Conservation (phyloP, 2,329 filamentous ascomycete species). For the Alternaria alternata region DNA sequence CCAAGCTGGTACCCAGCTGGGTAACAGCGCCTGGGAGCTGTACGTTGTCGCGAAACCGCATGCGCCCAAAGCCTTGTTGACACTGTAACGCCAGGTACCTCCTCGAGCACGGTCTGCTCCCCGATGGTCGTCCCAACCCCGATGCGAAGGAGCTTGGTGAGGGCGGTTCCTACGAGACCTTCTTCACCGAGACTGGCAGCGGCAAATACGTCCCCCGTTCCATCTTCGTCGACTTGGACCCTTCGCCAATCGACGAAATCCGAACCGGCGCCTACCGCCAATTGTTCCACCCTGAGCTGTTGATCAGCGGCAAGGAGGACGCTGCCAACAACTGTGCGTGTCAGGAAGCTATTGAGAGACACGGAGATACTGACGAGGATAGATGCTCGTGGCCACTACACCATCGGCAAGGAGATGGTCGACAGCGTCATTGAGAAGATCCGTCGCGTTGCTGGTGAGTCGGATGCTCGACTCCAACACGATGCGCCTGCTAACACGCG, state of each 20-base stretch:
- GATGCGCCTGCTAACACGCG: conserved; percentile 22
- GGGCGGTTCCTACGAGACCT: conserved; percentile 73
- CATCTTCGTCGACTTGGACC: conserved; percentile 76
- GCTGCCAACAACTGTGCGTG: conserved; percentile 74
- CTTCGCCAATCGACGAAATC: conserved; percentile 77
- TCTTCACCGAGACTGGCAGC: conserved; percentile 75
- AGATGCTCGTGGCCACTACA: conserved; percentile 78
- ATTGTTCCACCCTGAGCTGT: conserved; percentile 75
- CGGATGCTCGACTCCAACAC: not conserved
- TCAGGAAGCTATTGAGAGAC: not conserved
- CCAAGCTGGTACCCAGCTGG: conserved; percentile 77
- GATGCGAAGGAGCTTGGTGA: conserved; percentile 67
- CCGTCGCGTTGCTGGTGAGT: conserved; percentile 71
- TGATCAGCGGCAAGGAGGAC: conserved; percentile 79
- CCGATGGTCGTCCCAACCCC: conserved; percentile 70
- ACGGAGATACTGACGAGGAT: conserved; percentile 24
- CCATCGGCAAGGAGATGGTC: conserved; percentile 79
- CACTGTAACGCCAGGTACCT: conserved; percentile 65
- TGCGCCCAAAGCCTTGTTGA: conserved; percentile 10
- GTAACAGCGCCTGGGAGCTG: conserved; percentile 80
- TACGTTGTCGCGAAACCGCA: conserved; percentile 55
- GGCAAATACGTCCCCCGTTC: conserved; percentile 77
- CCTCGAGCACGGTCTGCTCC: conserved; percentile 74
- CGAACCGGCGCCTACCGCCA: conserved; percentile 72
- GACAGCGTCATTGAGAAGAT: conserved; percentile 74